Evolutionary conservation across 805 yeast species (phyloP), one percentile per base, ranked within the genome.

Genomic region (Grigorovia transvaalensis): DNA sequence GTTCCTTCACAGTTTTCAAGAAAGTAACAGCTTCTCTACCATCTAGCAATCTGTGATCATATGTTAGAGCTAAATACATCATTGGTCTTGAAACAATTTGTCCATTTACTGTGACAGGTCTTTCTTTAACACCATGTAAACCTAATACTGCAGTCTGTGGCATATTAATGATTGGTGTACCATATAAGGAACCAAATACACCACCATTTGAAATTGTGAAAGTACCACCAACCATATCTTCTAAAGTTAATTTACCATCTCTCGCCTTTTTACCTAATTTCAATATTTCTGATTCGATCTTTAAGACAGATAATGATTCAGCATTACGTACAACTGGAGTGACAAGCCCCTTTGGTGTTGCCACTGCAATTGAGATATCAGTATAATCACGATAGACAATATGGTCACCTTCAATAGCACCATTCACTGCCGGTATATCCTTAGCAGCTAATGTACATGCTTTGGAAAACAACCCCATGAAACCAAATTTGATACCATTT

Each of bases 151-250:
- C 97, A 54, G 96, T 89, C 76, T 93, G 99, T 51, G 99, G 99
- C 81, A 86, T 74, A 80, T 93, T 93, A 71, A 93, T 91, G 73
- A 93, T 93, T 66, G 99, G 99, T 50, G 99, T 93, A 71, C 99
- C 99, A 71, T 85, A 88, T 60, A 93, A 77, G 27, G 98, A 93
- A 58, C 99, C 99, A 66, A 93, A 93, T 53, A 93, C 96, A 72
- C 99, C 99, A 71, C 99, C 99, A 76, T 93, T 93, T 51, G 98
- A 93, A 65, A 93, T 93, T 66, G 99, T 93, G 79, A 93, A 90
- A 54, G 98, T 90, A 72, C 99, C 99, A 71, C 99, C 99, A 55
- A 96, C 80, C 98, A 93, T 91, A 72, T 93, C 99, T 77, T 93
- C 99, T 59, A 93, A 74, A 51, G 97, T 88, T 67, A 93, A 80